These are phyloP conservation scores for Endotrypanum monterogeii DNA, from an alignment of 208 protist genomes.

Conservation along the genomic window DNA sequence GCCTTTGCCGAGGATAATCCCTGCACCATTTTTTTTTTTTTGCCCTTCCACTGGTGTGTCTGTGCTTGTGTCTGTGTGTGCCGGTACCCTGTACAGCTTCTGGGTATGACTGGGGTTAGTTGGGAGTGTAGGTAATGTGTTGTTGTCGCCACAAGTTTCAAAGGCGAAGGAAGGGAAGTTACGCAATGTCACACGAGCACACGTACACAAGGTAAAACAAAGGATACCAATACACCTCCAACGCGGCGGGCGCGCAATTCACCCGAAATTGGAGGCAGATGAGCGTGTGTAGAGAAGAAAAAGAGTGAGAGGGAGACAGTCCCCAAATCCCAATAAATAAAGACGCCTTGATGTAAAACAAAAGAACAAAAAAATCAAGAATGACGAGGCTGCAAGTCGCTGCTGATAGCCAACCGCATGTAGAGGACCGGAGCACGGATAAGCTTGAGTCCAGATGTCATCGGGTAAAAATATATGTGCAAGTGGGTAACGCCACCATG, in stretches of 20 bases:
- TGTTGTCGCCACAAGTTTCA: background rate
- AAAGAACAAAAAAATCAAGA: background rate
- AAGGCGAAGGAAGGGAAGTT: background rate
- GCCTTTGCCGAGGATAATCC: conserved; percentile 81
- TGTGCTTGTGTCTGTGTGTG: background rate
- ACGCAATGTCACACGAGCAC: background rate
- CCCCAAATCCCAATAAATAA: conserved; percentile 7
- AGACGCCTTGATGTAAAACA: background rate
- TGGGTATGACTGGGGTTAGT: background rate
- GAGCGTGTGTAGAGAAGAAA: background rate
- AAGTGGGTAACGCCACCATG: background rate
- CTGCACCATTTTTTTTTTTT: conserved; percentile 37
- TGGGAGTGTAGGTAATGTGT: background rate
- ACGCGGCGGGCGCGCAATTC: background rate
- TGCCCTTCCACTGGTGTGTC: background rate
- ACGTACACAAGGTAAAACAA: background rate
- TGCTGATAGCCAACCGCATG: background rate
- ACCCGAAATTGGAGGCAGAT: background rate
- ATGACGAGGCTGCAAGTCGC: background rate
- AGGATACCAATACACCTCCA: background rate
- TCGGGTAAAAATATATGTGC: conserved; percentile 1
- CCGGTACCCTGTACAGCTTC: background rate
- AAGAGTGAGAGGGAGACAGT: background rate
- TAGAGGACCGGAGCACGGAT: background rate
- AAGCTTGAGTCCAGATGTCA: background rate